Percentiles rank a stretch among this genome's conserved stretches.
phyloP scores from a whole-genome alignment of 257 asterid species.

The Lithospermum erythrorhizon region DNA sequence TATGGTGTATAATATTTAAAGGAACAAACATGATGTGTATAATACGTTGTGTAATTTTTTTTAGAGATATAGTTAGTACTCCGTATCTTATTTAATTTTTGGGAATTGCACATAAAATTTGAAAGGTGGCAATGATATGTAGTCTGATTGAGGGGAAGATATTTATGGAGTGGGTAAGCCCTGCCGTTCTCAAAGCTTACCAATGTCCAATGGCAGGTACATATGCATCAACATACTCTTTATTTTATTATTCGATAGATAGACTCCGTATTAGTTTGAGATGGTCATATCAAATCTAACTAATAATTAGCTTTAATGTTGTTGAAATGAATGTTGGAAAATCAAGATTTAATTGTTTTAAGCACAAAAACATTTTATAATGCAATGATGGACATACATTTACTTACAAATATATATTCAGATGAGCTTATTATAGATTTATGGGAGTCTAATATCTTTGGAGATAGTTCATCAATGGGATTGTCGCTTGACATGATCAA shows the following conservation, averaged over 20 bases:
- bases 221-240: background rate
- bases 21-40: too few relatives aligned
- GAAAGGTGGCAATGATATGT: constrained; percentile 69
- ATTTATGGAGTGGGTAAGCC: constrained; percentile 97
- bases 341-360: background rate
- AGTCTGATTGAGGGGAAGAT: constrained; percentile 85
- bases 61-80: too few relatives aligned
- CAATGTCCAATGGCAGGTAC: constrained; percentile 95
- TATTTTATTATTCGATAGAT: too few relatives aligned
- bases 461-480: constrained; percentile 43
- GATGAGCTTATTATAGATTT: constrained; percentile 54
- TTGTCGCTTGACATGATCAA: constrained; percentile 40
- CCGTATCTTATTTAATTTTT: too few relatives aligned
- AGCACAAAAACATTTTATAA: too few relatives aligned
- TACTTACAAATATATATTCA: constrained; percentile 15
- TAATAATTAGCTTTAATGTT: too few relatives aligned
- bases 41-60: too few relatives aligned
- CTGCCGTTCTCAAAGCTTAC: constrained; percentile 88
- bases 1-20: too few relatives aligned
- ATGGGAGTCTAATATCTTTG: constrained; percentile 67
- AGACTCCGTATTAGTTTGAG: background rate
- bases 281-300: background rate
- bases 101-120: constrained; percentile 5
- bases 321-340: background rate
- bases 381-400: too few relatives aligned